Evolutionary conservation across 1,284 basidiomycete genomes (phyloP).

Genomic region (Papiliotrema flavescens): DNA sequence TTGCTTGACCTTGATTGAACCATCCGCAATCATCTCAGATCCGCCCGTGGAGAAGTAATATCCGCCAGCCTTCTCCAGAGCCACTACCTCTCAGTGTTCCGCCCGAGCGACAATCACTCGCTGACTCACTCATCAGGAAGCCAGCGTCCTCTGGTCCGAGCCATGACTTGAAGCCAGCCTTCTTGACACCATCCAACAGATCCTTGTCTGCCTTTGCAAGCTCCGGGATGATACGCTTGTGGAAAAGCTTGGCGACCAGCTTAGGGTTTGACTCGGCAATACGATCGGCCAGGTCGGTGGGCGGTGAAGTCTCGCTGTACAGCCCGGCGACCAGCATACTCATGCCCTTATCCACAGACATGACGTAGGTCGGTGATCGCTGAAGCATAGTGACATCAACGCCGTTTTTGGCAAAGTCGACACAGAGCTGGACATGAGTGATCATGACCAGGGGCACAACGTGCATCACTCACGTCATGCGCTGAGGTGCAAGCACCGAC

Average conservation of each 20-base stretch:
- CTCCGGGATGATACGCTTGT: constrained; percentile 52
- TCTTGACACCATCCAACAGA: constrained; percentile 57
- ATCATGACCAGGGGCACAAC: not conserved
- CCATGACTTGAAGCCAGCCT: constrained; percentile 60
- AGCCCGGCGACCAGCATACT: constrained; percentile 49
- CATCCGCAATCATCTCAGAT: constrained; percentile 62
- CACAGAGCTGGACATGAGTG: constrained; percentile 38
- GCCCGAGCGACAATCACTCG: not conserved
- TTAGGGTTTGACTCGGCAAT: constrained; percentile 54
- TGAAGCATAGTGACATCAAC: constrained; percentile 62
- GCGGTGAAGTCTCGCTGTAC: constrained; percentile 55
- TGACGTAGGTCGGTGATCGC: constrained; percentile 61
- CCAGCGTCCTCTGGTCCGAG: constrained; percentile 58
- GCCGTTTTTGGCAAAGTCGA: constrained; percentile 53
- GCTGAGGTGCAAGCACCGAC: constrained; percentile 62
- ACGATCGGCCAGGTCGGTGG: constrained; percentile 56
- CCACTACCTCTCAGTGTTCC: constrained; percentile 22
- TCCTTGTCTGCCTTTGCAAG: constrained; percentile 60
- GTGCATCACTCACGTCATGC: constrained; percentile 30
- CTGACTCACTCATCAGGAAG: constrained; percentile 48
- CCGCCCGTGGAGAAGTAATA: constrained; percentile 58
- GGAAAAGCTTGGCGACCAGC: constrained; percentile 51
- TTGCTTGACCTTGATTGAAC: constrained; percentile 70
- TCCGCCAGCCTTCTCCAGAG: constrained; percentile 48
- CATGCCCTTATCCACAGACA: constrained; percentile 55